A percentile compares a stretch with the other conserved stretches of the same genome.
Conservation (phyloP, 2,329 filamentous ascomycete species). For the Alternaria alternata region DNA sequence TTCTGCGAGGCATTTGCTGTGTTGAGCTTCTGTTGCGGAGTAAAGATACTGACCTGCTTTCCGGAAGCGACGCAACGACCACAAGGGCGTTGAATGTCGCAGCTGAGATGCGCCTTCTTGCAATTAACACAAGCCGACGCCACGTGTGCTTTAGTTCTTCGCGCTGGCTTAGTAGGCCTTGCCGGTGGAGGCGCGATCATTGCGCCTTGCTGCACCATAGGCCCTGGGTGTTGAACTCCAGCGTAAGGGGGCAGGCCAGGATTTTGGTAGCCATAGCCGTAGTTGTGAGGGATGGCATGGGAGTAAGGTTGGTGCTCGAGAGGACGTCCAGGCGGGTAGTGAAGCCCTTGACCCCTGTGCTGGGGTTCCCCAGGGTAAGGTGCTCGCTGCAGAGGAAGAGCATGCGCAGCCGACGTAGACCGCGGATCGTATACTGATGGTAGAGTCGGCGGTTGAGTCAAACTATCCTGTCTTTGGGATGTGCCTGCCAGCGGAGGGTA, state of each 20-base stretch:
- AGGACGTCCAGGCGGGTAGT: slow-evolving; percentile 38
- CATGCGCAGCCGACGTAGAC: slow-evolving; percentile 27
- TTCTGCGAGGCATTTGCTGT: not conserved
- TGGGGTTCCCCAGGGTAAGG: slow-evolving; percentile 44
- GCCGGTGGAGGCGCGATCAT: slow-evolving; percentile 44
- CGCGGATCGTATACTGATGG: slow-evolving; percentile 37
- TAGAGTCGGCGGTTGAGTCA: slow-evolving; percentile 37
- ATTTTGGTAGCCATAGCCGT: slow-evolving; percentile 42
- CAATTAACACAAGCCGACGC: slow-evolving; percentile 86
- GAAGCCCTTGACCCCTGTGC: slow-evolving; percentile 29
- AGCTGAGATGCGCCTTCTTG: slow-evolving; percentile 79
- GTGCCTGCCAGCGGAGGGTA: slow-evolving; percentile 35
- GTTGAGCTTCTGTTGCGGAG: not conserved
- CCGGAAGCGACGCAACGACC: slow-evolving; percentile 79
- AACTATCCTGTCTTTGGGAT: slow-evolving; percentile 35
- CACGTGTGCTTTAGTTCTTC: slow-evolving; percentile 76
- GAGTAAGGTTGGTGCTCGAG: slow-evolving; percentile 39
- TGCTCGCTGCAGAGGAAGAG: slow-evolving; percentile 34
- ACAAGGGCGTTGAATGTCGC: slow-evolving; percentile 75
- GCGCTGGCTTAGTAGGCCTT: slow-evolving; percentile 45
- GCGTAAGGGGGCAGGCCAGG: slow-evolving; percentile 35
- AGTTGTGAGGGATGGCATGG: slow-evolving; percentile 35
- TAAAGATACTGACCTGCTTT: slow-evolving; percentile 63
- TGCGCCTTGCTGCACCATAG: slow-evolving; percentile 43
- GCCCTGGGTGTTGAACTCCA: slow-evolving; percentile 36